Evolutionary conservation across 495 filamentous ascomycete genomes (phyloP), one percentile per base, ranked within the genome.

Genomic region (Pyrenula massariospora): DNA sequence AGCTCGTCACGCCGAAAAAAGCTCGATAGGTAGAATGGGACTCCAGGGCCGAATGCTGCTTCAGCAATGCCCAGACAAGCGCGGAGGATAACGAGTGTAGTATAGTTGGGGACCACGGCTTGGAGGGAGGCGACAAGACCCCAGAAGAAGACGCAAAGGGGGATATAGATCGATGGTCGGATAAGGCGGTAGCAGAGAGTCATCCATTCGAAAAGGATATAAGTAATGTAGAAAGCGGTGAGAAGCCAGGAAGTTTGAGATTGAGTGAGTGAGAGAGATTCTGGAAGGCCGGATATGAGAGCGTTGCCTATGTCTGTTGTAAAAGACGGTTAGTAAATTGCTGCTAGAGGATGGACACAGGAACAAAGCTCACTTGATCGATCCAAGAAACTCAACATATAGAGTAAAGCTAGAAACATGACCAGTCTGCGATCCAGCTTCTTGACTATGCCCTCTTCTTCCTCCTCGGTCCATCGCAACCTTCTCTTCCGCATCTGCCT

Each of bases 321-420:
- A 56, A 50, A 59, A 47, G 52, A 3, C 11, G 1, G 10, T 22
- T 15, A 42, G 31, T 8, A 53, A 11, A 36, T 11, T 19, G 22
- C 36, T 24, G 50, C 24, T 42, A 57, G 22, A 36, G 10, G 12
- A 2, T 2, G 21, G 15, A 54, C 20, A 54, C 53, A 11, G 52
- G 12, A 24, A 50, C 25, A 52, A 15, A 42, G 49, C 79, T 55
- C 74, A 89, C 85, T 89, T 2, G 84, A 89, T 60, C 87, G 77
- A 65, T 91, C 87, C 55, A 91, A 66, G 66, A 93, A 92, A 50
- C 81, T 84, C 31, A 96, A 74, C 73, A 92, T 77, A 65, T 95
- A 96, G 22, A 95, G 73, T 25, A 89, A 61, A 1, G 89, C 88
- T 52, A 95, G 72, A 65, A 94, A 94, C 2, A 87, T 66, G 19